Percentiles rank a stretch among this genome's conserved stretches.
phyloP scores from a whole-genome alignment of 2,329 filamentous ascomycete genomes.

The Aspergillus melleus region DNA sequence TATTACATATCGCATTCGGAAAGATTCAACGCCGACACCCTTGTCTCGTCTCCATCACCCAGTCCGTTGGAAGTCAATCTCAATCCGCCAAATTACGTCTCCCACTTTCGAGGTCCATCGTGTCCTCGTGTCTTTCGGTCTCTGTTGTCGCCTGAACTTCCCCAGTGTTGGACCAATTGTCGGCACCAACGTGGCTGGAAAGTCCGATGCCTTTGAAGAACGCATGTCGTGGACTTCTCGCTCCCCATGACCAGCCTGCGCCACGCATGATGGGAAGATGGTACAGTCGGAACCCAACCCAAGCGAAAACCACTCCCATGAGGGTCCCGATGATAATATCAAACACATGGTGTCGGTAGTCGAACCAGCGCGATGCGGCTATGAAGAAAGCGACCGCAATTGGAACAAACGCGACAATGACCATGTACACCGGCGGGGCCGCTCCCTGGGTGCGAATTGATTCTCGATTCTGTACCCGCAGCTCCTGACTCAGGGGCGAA shows the following conservation, averaged over 20 bases:
- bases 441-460: slow-evolving; percentile 72
- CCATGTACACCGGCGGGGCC: slow-evolving; percentile 77
- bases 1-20: background rate
- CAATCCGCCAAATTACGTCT: slow-evolving; percentile 13
- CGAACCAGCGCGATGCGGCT: slow-evolving; percentile 79
- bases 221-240: slow-evolving; percentile 68
- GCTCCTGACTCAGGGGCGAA: slow-evolving; percentile 25
- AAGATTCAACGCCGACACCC: background rate
- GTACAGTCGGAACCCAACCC: slow-evolving; percentile 80
- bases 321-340: slow-evolving; percentile 84
- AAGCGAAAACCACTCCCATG: slow-evolving; percentile 70
- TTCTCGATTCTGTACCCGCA: slow-evolving; percentile 24
- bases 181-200: slow-evolving; percentile 31
- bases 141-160: slow-evolving; percentile 1
- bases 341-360: slow-evolving; percentile 89
- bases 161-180: slow-evolving; percentile 27
- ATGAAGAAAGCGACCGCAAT: slow-evolving; percentile 77
- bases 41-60: background rate
- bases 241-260: slow-evolving; percentile 87
- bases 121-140: slow-evolving; percentile 2
- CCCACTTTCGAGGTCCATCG: slow-evolving; percentile 23
- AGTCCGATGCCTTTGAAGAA: slow-evolving; percentile 51
- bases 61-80: background rate
- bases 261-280: slow-evolving; percentile 77
- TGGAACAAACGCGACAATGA: slow-evolving; percentile 69